Base-by-base conservation (phyloP, 331 rosid species). In the Cydonia oblonga region DNA sequence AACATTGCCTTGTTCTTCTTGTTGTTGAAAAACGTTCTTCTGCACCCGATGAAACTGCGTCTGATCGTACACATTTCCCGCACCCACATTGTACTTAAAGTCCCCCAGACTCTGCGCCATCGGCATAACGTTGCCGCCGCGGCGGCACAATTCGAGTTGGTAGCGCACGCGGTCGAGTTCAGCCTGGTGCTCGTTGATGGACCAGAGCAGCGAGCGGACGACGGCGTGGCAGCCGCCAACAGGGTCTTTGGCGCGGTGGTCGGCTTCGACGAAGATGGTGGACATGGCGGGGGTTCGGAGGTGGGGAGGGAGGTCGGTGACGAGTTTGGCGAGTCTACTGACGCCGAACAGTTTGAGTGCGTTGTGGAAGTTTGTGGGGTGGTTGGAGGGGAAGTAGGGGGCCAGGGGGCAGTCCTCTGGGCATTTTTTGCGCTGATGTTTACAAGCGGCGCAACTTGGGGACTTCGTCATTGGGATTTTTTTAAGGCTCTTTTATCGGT, bases 371-470 rank as follows among this genome's bases (percentile, higher is more conserved):
- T 77, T 58, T 1, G 16, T 53, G 26, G 19, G 11, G 11, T 24
- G 59, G 60, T 57, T 4, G 2, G 73, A 29, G 5, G 82, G 85
- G 42, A 77, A 81, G 65, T 26, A 77, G 0, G 74, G 79, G 14
- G 85, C 76, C 7, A 81, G 42, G 25, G 38, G 65, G 20, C 82
- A 81, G 14, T 73, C 63, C 1, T 35, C 42, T 2, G 42, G 14
- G 53, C 85, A 81, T 22, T 16, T 77, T 64, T 64, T 69, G 9
- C 82, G 72, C 30, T 77, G 85, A n/a, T 30, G 65, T 46, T 33
- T 77, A 51, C 79, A 81, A 3, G 82, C 76, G 23, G 79, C 82
- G 28, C 85, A 81, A 4, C 71, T 75, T 25, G 38, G 68, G 18
- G 7, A 40, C 49, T 33, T 62, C 32, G 23, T n/a, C 30, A 26